Percentiles rank a stretch among this genome's conserved stretches.
phyloP scores from a whole-genome alignment of 495 filamentous ascomycete species.

The Lepraria neglecta region DNA sequence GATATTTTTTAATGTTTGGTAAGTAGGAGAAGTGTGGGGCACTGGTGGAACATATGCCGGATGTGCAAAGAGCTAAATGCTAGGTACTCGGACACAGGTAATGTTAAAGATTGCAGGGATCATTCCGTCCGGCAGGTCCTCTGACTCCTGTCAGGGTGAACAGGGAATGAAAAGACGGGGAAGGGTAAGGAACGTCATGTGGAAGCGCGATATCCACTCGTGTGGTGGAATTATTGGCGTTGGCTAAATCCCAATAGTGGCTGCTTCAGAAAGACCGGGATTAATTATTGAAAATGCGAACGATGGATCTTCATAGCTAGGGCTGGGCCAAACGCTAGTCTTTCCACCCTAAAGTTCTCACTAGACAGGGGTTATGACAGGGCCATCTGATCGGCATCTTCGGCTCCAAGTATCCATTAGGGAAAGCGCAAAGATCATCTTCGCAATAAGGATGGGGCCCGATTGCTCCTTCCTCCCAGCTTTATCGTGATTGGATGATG shows the following conservation, averaged over 20 bases:
- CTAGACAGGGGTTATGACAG: conserved; percentile 2
- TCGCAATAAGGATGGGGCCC: background rate
- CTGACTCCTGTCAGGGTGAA: conserved; percentile 18
- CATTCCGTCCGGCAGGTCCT: background rate
- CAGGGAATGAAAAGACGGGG: conserved; percentile 4
- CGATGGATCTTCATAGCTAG: conserved; percentile 17
- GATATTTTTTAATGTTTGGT: conserved; percentile 8
- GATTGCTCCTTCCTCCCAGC: background rate
- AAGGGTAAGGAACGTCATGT: conserved; percentile 18
- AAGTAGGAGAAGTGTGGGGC: conserved; percentile 16
- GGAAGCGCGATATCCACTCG: conserved; percentile 20
- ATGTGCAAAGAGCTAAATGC: background rate
- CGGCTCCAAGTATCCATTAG: conserved; percentile 14
- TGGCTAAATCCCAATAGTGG: background rate
- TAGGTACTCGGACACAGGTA: conserved; percentile 5
- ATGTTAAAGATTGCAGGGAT: conserved; percentile 13
- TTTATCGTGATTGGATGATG: conserved; percentile 1
- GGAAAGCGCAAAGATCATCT: conserved; percentile 21
- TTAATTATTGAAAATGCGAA: background rate
- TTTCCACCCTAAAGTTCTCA: background rate
- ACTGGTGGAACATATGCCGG: conserved; percentile 11
- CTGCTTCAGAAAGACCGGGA: conserved; percentile 21
- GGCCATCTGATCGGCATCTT: conserved; percentile 22
- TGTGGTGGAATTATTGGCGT: conserved; percentile 7
- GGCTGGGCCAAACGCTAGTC: conserved; percentile 5